Base-by-base conservation (phyloP, 2,329 filamentous ascomycete genomes). In the Xylariales sp. region DNA sequence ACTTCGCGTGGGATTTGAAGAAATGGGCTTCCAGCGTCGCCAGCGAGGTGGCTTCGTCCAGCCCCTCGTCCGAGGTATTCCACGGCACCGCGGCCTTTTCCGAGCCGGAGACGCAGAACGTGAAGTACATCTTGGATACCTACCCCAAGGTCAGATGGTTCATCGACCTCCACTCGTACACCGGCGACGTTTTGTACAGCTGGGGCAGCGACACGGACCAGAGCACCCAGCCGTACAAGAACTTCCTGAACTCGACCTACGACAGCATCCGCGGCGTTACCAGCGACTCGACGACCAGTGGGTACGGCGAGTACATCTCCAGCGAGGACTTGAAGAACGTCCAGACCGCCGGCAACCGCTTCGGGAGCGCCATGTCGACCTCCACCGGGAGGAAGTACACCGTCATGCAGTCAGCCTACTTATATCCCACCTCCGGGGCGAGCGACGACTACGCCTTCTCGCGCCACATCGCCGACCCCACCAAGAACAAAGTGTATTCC, bases 191-290 rank as follows among this genome's bases (percentile, higher is more conserved):
- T 18, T 77, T 89, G 14, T 88, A 88, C 76, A 82, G 80, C 62
- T 89, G 86, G 86, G 86, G 87, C 28, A 84, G 86, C 69, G 86
- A 89, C 70, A 80, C 84, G 54, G 79, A 83, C 64, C 86, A 89
- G 76, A 78, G 77, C 59, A 80, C 75, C 0, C 80, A 81, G 53
- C 73, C 81, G 0, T 70, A 70, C 56, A 84, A 85, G 81, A 88
- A 82, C 77, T 87, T 88, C 76, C 74, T 80, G 32, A 89, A 88
- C 80, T 61, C 78, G 2, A 76, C 81, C 3, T 89, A 84, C 67
- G 83, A 89, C 64, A 82, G 82, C 62, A 81, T 81, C 54, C 83
- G 86, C 16, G 86, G 86, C 36, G 74, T 84, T 10, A 75, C 83
- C 1, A 79, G 80, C 32, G 79, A 83, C 50, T 76, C 74, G 0